Base-by-base conservation (phyloP, 371 early-diverging fungal species). In the Mortierella sp. region DNA sequence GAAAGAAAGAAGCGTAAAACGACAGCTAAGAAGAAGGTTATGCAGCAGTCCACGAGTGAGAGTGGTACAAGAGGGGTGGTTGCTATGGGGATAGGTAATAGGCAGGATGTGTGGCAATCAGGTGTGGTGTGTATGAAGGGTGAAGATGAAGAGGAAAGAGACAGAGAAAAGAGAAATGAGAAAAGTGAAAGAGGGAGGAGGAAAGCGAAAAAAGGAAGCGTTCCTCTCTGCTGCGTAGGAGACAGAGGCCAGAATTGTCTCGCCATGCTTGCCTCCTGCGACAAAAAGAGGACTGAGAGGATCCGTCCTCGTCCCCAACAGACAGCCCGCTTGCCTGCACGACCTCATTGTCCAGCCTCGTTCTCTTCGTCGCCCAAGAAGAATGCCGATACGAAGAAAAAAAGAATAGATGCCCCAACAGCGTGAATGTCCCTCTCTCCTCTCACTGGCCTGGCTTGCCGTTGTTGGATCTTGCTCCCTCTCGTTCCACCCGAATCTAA, bases 271-370 rank as follows among this genome's bases (percentile, higher is more conserved):
- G 6, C 48, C 9, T 46, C 1, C 57, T 57, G 3, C 54, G 24
- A 54, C 54, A 69, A 40, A 43, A 21, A 24, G n/a, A 69, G 44
- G 69, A 31, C 44, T 53, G 72, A 34, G 71, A 11, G 59, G 59
- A 57, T 57, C 59, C 9, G 28, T 31, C 16, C 31, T 43, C 28
- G 5, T 19, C 6, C 24, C 53, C 6, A 24, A 51, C n/a, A 24
- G 4, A 37, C 28, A 8, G 10, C 50, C 50, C 11, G 57, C 57
- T 11, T 28, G 31, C 5, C 26, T 31, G 59, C 59, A 59, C 28
- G 34, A 59, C 59, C 31, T 31, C 13, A 11, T 59, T 59, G 34
- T 5, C 59, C 31, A 16, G 14, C 34, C 59, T n/a, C 6, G 6
- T 53, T 8, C 21, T 24, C 24, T 57, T 50, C 14, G 1, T 50